Evolutionary conservation across 345 rosid species (phyloP).

Genomic region (Citrus unshiu): DNA sequence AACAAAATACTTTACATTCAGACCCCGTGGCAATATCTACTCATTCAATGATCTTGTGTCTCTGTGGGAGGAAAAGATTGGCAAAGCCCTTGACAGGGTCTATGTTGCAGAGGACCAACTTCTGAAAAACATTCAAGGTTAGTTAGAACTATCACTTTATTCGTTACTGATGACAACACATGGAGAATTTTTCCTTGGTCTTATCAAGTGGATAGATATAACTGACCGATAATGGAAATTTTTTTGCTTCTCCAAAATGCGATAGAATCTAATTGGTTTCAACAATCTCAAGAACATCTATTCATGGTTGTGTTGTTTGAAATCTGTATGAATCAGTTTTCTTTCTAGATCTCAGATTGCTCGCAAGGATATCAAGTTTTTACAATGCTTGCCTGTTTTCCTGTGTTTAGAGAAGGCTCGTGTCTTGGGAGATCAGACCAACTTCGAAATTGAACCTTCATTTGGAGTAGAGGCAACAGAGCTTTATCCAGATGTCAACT

Average conservation of each 20-base stretch:
- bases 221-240: background rate
- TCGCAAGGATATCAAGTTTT: background rate
- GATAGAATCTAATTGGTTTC: background rate
- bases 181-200: background rate
- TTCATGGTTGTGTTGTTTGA: background rate
- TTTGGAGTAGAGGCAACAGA: conserved; percentile 49
- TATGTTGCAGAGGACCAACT: conserved; percentile 53
- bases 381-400: too few species aligned
- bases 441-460: conserved; percentile 43
- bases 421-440: conserved; percentile 23
- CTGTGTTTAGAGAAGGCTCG: conserved; percentile 6
- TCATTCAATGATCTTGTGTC: too few species aligned
- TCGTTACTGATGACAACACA: background rate
- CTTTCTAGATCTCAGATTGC: conserved; percentile 16
- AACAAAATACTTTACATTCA: conserved; percentile 49
- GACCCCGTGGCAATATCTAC: conserved; percentile 25
- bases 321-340: background rate
- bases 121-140: conserved; percentile 45
- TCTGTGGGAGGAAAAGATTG: conserved; percentile 43
- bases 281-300: background rate
- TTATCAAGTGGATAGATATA: background rate
- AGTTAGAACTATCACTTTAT: background rate
- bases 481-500: conserved; percentile 44
- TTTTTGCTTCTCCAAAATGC: background rate
- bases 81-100: conserved; percentile 41